phyloP scores from a whole-genome alignment of 495 filamentous ascomycete genomes.

The Clohesyomyces aquaticus region DNA sequence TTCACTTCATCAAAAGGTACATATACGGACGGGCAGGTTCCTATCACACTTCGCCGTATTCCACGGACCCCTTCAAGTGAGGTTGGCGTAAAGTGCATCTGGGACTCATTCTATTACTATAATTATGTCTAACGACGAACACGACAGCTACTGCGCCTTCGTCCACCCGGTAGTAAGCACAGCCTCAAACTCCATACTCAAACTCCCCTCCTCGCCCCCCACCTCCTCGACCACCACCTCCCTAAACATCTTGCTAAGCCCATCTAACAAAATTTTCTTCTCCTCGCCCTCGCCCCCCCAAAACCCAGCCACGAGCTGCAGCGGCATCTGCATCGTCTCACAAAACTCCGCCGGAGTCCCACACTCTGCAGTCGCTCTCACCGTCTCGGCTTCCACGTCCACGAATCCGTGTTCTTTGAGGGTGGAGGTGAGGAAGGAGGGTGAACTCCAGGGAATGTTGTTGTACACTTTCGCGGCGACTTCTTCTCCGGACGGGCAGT shows the following conservation, averaged over 20 bases:
- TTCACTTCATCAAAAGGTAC: too few relatives aligned
- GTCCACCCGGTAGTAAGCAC: slow-evolving; percentile 19
- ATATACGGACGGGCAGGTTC: too few relatives aligned
- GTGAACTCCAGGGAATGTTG: background rate
- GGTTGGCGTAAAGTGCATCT: too few relatives aligned
- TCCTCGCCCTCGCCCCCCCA: slow-evolving; percentile 18
- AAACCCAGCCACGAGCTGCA: slow-evolving; percentile 4
- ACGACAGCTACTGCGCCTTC: background rate
- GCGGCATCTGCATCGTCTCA: slow-evolving; percentile 9
- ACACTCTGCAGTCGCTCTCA: slow-evolving; percentile 1
- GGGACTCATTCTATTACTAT: too few relatives aligned
- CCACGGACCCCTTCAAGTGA: too few relatives aligned
- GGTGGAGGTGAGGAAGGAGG: slow-evolving; percentile 1
- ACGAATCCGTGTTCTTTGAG: slow-evolving; percentile 8
- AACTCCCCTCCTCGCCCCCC: background rate
- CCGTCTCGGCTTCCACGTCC: slow-evolving; percentile 4
- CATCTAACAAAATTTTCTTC: background rate
- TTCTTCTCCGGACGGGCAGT: slow-evolving; percentile 4
- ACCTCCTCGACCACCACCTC: background rate
- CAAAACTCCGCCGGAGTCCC: slow-evolving; percentile 12
- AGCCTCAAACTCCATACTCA: slow-evolving; percentile 4
- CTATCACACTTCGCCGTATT: too few relatives aligned
- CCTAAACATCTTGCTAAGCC: background rate
- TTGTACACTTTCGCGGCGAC: slow-evolving; percentile 1
- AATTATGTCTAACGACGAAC: background rate